Conservation (phyloP, 768 basidiomycete species). For the Trametes cingulata region DNA sequence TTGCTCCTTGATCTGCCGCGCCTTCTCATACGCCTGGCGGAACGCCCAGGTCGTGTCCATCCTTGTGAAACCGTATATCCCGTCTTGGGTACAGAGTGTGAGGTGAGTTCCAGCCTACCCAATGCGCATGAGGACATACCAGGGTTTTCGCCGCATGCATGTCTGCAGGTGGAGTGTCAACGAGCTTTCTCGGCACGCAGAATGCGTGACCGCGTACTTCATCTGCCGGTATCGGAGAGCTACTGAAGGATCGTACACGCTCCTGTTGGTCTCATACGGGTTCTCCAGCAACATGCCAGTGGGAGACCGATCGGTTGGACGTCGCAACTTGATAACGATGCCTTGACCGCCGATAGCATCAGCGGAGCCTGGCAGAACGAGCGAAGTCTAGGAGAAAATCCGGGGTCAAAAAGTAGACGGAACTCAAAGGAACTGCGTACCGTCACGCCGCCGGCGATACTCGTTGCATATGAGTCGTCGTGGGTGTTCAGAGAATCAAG, state of each 20-base stretch:
- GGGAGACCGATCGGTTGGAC: conserved; percentile 67
- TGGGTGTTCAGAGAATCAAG: conserved; percentile 82
- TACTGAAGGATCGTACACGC: conserved; percentile 41
- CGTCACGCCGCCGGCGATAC: conserved; percentile 81
- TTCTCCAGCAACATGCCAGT: conserved; percentile 77
- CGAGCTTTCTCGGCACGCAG: background rate
- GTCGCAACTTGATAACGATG: conserved; percentile 76
- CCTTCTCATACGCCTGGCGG: conserved; percentile 69
- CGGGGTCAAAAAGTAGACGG: background rate
- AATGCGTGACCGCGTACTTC: conserved; percentile 47
- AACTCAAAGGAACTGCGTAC: background rate
- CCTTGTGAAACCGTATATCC: conserved; percentile 37
- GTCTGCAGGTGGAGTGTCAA: background rate
- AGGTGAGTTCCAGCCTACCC: background rate
- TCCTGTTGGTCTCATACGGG: conserved; percentile 62
- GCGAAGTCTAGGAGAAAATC: conserved; percentile 42
- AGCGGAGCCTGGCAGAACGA: conserved; percentile 74
- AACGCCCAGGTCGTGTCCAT: conserved; percentile 75
- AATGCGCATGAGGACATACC: conserved; percentile 29
- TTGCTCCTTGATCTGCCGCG: conserved; percentile 57
- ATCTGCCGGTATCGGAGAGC: conserved; percentile 76
- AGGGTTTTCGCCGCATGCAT: conserved; percentile 51
- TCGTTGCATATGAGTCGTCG: conserved; percentile 66
- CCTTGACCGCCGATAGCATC: conserved; percentile 63
- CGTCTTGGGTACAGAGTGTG: background rate